Base-by-base conservation (phyloP, 2,329 filamentous ascomycete species). In the Phaeomoniella chlamydospora region DNA sequence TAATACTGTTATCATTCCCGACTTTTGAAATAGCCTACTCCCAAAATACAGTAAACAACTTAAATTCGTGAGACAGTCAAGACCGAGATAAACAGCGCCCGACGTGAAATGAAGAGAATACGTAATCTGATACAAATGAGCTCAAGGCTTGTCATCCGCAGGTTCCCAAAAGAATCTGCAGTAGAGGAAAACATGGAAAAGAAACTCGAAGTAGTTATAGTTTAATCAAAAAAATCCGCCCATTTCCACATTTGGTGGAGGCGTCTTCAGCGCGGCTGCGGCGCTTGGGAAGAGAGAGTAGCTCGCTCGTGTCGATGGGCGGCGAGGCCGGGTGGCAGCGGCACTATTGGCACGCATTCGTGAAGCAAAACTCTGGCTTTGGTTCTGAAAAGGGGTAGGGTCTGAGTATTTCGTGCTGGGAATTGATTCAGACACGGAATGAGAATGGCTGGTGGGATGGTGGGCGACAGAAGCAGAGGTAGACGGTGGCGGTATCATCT, bases 281-380 rank as follows among this genome's bases (percentile, higher is more conserved):
- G 45, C 40, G 26, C 48, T 45, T 4, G 54, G 54, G 40, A 57
- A 57, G 30, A 58, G 54, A 26, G 58, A 62, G 43, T 62, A 62
- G 22, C 57, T 59, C 15, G 56, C 48, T 31, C 58, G 31, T 15
- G 41, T 36, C 10, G 43, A 31, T 9, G 38, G 39, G 26, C 35
- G 40, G 9, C 22, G 22, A 26, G 22, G n/a, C 6, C n/a, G 6
- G 22, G 22, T 9, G n/a, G 6, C n/a, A 9, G 22, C 22, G 22
- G 22, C 22, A 26, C 22, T 26, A 26, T 26, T 26, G 22, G 22
- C 22, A 26, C 22, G 22, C 22, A 26, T 26, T 6, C 22, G 22
- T 26, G 22, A 6, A 26, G 22, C 22, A n/a, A 26, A 26, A n/a
- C 22, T 26, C 22, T 26, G 22, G 22, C n/a, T 26, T 9, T 6